Percentiles rank a stretch among this genome's conserved stretches.
Conservation (phyloP, 2,329 filamentous ascomycete genomes). For the Ophiostoma sp. region DNA sequence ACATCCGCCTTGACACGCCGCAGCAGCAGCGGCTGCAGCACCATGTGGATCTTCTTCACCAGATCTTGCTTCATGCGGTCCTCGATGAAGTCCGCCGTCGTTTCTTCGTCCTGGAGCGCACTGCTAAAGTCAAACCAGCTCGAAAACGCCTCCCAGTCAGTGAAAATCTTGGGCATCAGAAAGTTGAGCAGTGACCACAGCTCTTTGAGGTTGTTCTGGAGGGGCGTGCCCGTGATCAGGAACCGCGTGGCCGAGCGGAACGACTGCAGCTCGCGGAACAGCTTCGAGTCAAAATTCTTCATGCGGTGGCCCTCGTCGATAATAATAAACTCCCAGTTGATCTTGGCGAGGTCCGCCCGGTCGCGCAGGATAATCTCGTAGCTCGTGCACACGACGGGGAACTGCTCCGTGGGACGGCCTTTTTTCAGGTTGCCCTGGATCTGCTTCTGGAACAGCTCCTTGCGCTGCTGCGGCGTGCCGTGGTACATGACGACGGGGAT, state of each 20-base stretch:
- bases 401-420: slow-evolving; percentile 56
- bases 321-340: slow-evolving; percentile 96
- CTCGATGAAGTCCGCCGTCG: slow-evolving; percentile 70
- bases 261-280: slow-evolving; percentile 81
- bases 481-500: slow-evolving; percentile 91
- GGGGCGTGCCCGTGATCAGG: slow-evolving; percentile 86
- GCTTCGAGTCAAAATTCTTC: slow-evolving; percentile 91
- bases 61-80: slow-evolving; percentile 72
- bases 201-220: slow-evolving; percentile 94
- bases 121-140: slow-evolving; percentile 97
- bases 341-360: slow-evolving; percentile 69
- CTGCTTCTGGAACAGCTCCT: slow-evolving; percentile 63
- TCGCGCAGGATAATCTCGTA: slow-evolving; percentile 97
- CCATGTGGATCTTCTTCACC: slow-evolving; percentile 86
- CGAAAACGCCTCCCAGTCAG: slow-evolving; percentile 87
- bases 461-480: slow-evolving; percentile 72
- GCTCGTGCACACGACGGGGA: slow-evolving; percentile 88
- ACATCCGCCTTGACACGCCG: slow-evolving; percentile 90
- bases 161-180: slow-evolving; percentile 84
- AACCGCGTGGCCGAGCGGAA: slow-evolving; percentile 88
- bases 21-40: slow-evolving; percentile 84
- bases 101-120: slow-evolving; percentile 76
- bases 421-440: slow-evolving; percentile 64
- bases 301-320: slow-evolving; percentile 96
- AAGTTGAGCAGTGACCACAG: slow-evolving; percentile 95